phyloP scores from a whole-genome alignment of 768 basidiomycete species.

The Amanita inopinata region DNA sequence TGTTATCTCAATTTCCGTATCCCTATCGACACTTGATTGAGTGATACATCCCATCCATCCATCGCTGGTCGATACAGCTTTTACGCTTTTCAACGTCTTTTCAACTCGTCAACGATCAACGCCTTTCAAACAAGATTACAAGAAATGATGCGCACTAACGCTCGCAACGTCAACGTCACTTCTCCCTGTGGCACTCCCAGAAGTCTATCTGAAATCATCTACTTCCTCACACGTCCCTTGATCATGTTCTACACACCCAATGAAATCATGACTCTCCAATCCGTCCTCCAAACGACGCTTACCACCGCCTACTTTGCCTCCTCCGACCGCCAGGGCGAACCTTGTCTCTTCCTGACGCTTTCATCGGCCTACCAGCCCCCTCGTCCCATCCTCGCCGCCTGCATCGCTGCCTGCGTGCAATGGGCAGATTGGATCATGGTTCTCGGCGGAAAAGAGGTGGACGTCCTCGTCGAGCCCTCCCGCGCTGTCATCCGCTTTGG shows the following conservation, averaged over 20 bases:
- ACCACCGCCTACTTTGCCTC: conserved; percentile 14
- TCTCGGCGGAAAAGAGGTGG: conserved; percentile 25
- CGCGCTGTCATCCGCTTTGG: conserved; percentile 20
- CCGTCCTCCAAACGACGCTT: conserved; percentile 24
- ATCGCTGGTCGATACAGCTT: conserved; percentile 8
- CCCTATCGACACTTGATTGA: too few relatives aligned
- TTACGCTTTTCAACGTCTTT: conserved; percentile 3
- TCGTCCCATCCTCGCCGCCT: conserved; percentile 25
- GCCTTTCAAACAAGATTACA: conserved; percentile 3
- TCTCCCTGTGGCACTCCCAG: conserved; percentile 11
- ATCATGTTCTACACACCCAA: conserved; percentile 16
- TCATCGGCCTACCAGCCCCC: conserved; percentile 23
- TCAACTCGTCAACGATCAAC: too few relatives aligned
- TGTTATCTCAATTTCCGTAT: too few relatives aligned
- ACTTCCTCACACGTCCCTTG: conserved; percentile 29
- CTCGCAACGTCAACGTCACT: conserved; percentile 1
- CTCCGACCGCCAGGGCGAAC: too few relatives aligned
- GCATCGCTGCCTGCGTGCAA: conserved; percentile 21
- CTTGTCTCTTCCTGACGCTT: conserved; percentile 19
- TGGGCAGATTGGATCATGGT: conserved; percentile 29
- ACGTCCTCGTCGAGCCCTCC: conserved; percentile 22
- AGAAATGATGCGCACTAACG: conserved; percentile 4
- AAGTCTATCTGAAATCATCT: conserved; percentile 23
- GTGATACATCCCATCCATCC: too few relatives aligned
- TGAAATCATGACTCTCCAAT: conserved; percentile 18